phyloP scores from a whole-genome alignment of 805 yeast species.

The Barnettozyma californica region DNA sequence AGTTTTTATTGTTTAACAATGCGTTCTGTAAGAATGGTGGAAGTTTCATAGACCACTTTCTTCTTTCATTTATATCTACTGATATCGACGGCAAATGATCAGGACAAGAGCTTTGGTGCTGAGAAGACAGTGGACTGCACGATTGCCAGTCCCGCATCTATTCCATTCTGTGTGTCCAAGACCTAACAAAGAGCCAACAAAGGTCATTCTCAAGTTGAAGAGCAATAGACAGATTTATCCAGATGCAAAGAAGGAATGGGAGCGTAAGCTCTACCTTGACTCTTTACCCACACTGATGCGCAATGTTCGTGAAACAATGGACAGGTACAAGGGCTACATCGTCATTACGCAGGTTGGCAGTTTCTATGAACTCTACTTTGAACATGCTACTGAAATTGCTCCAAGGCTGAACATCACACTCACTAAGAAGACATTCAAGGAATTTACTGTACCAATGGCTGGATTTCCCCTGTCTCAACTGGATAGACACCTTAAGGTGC shows the following conservation, averaged over 20 bases:
- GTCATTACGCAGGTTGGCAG: slow-evolving; percentile 81
- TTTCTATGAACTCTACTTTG: slow-evolving; percentile 82
- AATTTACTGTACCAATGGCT: slow-evolving; percentile 63
- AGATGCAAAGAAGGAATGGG: not conserved
- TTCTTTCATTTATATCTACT: not conserved
- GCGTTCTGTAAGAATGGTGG: not conserved
- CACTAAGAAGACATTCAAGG: slow-evolving; percentile 46
- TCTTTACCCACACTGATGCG: slow-evolving; percentile 32
- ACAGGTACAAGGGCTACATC: slow-evolving; percentile 44
- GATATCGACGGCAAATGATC: not conserved
- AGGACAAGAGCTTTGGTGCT: not conserved
- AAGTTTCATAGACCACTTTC: not conserved
- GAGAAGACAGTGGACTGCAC: not conserved
- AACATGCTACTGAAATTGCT: slow-evolving; percentile 75
- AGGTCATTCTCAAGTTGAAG: not conserved
- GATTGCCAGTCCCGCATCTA: not conserved
- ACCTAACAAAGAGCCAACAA: not conserved
- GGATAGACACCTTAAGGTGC: slow-evolving; percentile 64
- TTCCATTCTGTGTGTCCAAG: not conserved
- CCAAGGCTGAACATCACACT: slow-evolving; percentile 67
- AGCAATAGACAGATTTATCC: not conserved
- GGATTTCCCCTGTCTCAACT: slow-evolving; percentile 80
- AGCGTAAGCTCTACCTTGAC: slow-evolving; percentile 2
- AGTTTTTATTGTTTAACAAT: not conserved
- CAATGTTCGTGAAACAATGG: slow-evolving; percentile 37